Percentiles rank a stretch among this genome's conserved stretches.
phyloP scores from a whole-genome alignment of 768 basidiomycete genomes.

The Cantharellus cinnabarinus region DNA sequence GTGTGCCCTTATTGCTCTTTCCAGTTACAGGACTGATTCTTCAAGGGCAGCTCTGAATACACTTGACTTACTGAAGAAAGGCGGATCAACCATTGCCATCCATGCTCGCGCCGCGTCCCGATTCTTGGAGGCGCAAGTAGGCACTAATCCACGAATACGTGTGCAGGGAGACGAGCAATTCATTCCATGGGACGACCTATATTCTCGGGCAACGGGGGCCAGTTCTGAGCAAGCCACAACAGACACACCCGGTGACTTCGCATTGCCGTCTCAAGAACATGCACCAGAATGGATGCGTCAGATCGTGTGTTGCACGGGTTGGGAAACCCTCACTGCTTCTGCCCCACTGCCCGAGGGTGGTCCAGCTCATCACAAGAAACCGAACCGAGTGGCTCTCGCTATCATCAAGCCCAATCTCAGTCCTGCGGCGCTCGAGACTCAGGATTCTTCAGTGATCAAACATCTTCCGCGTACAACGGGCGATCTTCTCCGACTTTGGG shows the following conservation, averaged over 20 bases:
- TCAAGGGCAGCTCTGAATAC: slow-evolving; percentile 58
- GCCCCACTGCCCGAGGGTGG: background rate
- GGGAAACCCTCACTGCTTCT: slow-evolving; percentile 31
- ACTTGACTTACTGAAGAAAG: slow-evolving; percentile 83
- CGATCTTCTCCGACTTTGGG: slow-evolving; percentile 45
- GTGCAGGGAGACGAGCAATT: slow-evolving; percentile 71
- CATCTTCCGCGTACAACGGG: slow-evolving; percentile 19
- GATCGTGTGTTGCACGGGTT: slow-evolving; percentile 63
- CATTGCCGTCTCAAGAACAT: background rate
- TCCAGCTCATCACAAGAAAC: slow-evolving; percentile 7
- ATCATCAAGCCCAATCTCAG: slow-evolving; percentile 31
- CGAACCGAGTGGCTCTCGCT: slow-evolving; percentile 37
- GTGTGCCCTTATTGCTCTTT: slow-evolving; percentile 19
- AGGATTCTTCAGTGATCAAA: background rate
- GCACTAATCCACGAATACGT: slow-evolving; percentile 57
- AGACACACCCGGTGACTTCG: background rate
- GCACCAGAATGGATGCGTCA: slow-evolving; percentile 75
- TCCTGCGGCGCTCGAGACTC: slow-evolving; percentile 37
- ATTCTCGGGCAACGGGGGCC: slow-evolving; percentile 20
- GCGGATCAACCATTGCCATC: slow-evolving; percentile 53
- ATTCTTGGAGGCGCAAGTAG: slow-evolving; percentile 72
- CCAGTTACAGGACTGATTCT: background rate
- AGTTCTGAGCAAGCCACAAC: background rate
- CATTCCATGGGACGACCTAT: slow-evolving; percentile 62
- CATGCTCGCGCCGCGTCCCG: slow-evolving; percentile 75